Evolutionary conservation across 2,329 filamentous ascomycete species (phyloP).

Genomic region (Allantophomopsis cytisporea): DNA sequence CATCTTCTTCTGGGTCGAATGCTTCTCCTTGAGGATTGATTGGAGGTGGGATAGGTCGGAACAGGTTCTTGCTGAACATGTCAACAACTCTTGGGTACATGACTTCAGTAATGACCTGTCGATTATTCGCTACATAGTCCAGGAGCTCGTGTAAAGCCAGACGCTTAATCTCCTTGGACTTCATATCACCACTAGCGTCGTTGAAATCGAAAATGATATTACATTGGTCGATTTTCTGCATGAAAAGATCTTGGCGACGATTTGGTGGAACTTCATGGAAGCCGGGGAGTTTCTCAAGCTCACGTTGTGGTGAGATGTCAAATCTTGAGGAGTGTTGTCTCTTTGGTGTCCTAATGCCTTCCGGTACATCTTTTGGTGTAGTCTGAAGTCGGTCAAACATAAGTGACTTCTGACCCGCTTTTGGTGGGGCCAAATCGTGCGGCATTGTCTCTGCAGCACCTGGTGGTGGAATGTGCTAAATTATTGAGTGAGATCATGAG

Average conservation of each 20-base stretch:
- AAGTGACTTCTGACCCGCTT: conserved; percentile 78
- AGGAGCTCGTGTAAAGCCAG: conserved; percentile 89
- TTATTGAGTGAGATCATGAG: conserved; percentile 4
- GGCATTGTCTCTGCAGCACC: conserved; percentile 97
- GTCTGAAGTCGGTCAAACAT: conserved; percentile 83
- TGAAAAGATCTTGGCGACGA: conserved; percentile 89
- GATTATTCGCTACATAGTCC: conserved; percentile 97
- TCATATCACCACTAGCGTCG: conserved; percentile 96
- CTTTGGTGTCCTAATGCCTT: conserved; percentile 89
- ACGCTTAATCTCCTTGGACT: conserved; percentile 98
- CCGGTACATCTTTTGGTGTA: conserved; percentile 90
- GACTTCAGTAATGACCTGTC: conserved; percentile 94
- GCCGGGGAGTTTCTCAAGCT: conserved; percentile 91
- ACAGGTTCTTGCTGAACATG: conserved; percentile 98
- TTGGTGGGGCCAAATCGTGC: conserved; percentile 87
- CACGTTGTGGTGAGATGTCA: conserved; percentile 91
- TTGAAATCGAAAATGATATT: conserved; percentile 99
- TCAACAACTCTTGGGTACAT: conserved; percentile 99
- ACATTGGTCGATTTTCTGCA: conserved; percentile 99
- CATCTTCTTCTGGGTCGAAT: conserved; percentile 96
- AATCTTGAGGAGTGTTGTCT: conserved; percentile 96
- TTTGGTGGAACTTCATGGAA: conserved; percentile 97
- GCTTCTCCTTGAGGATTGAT: conserved; percentile 97
- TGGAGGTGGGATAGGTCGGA: conserved; percentile 90
- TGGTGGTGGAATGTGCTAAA: conserved; percentile 77